Conservation (phyloP, 768 basidiomycete genomes). For the Mycena leptocephala region DNA sequence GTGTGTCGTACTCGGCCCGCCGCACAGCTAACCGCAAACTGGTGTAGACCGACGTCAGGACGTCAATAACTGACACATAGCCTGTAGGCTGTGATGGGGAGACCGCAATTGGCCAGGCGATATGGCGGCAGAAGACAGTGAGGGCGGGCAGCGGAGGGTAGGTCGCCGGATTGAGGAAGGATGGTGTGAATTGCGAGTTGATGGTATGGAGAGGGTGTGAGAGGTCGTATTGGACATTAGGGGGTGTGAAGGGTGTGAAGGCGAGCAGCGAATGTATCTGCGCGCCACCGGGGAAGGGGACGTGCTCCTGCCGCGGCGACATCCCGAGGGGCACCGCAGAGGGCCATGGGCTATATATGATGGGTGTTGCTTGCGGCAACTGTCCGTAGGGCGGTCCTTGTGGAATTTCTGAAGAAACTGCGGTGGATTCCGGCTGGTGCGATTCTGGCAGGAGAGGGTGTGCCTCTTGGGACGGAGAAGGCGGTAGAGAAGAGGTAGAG, state of each 20-base stretch:
- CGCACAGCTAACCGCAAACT: slow-evolving; percentile 18
- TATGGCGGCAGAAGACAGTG: slow-evolving; percentile 22
- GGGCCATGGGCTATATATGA: slow-evolving; percentile 24
- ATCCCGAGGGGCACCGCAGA: background rate
- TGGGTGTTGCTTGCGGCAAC: background rate
- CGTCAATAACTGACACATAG: slow-evolving; percentile 34
- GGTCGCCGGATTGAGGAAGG: slow-evolving; percentile 32
- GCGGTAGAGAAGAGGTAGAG: slow-evolving; percentile 24
- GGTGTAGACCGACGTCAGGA: slow-evolving; percentile 26
- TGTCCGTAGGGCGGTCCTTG: background rate
- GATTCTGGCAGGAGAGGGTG: background rate
- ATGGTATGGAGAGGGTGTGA: slow-evolving; percentile 22
- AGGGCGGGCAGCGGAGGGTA: slow-evolving; percentile 25
- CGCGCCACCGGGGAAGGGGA: slow-evolving; percentile 42
- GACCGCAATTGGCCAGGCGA: slow-evolving; percentile 18
- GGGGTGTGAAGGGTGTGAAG: slow-evolving; percentile 21
- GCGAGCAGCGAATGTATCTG: slow-evolving; percentile 60
- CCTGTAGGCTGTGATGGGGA: background rate
- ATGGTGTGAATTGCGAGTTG: slow-evolving; percentile 19
- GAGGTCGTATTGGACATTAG: slow-evolving; percentile 25
- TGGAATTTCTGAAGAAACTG: background rate
- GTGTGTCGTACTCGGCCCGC: slow-evolving; percentile 26
- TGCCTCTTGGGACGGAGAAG: slow-evolving; percentile 9
- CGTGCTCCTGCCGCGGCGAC: slow-evolving; percentile 19
- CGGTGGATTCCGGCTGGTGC: background rate